phyloP scores from a whole-genome alignment of 2,329 filamentous ascomycete genomes.

The Aureobasidium melanogenum region DNA sequence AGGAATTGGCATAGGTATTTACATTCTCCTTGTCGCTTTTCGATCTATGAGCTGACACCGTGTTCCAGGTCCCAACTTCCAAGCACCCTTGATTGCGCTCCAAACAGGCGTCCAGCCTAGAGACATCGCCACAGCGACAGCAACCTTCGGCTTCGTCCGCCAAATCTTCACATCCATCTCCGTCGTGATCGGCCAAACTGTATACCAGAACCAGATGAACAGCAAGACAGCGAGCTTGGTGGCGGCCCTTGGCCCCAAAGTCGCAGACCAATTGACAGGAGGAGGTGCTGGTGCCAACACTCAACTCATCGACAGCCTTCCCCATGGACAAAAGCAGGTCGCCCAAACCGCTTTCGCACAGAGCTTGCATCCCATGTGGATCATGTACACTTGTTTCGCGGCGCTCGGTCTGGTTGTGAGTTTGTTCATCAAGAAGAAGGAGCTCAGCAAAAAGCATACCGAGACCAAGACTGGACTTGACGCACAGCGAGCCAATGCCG shows the following conservation, averaged over 20 bases:
- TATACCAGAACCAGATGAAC: constrained; percentile 67
- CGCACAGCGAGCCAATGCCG: constrained; percentile 30
- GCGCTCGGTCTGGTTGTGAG: constrained; percentile 30
- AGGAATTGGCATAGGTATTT: constrained; percentile 47
- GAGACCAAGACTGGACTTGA: constrained; percentile 43
- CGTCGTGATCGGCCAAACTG: constrained; percentile 61
- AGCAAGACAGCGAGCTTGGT: constrained; percentile 42
- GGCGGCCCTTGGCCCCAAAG: constrained; percentile 41
- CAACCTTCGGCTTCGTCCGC: constrained; percentile 56
- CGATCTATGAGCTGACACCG: not conserved
- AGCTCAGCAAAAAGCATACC: constrained; percentile 33
- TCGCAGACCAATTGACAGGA: constrained; percentile 48
- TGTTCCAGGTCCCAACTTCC: constrained; percentile 49
- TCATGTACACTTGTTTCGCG: constrained; percentile 37
- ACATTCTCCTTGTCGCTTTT: not conserved
- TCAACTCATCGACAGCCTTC: constrained; percentile 45
- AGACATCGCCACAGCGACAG: constrained; percentile 57
- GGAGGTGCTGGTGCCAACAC: constrained; percentile 53
- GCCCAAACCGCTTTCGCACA: constrained; percentile 36
- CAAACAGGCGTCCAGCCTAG: constrained; percentile 51
- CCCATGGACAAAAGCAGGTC: constrained; percentile 34
- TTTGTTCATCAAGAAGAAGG: constrained; percentile 34
- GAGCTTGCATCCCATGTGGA: constrained; percentile 40
- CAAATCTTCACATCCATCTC: constrained; percentile 58
- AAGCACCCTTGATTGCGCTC: constrained; percentile 56